Evolutionary conservation across 441 rosid species (phyloP), one percentile per base, ranked within the genome.

Genomic region (Mallotus japonicus): DNA sequence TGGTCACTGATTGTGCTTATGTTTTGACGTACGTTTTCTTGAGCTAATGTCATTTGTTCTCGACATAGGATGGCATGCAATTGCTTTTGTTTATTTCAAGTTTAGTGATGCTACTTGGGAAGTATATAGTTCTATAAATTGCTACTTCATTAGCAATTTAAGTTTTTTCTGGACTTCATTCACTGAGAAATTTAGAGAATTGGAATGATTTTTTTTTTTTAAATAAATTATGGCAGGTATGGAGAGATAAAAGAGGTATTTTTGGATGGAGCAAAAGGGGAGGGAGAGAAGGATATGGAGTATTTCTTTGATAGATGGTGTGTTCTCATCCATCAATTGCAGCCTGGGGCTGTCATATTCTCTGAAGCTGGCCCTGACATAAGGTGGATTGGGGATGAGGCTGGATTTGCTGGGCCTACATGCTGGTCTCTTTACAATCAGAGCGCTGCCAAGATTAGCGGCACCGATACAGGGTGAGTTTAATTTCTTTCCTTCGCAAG

Each of bases 351-450:
- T 13, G 89, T 83, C 56, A 92, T 95, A 28, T 95, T 95, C 78
- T 91, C 97, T 0, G 97, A 95, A 70, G 94, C 91, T 3, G 99
- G 99, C 70, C 99, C 97, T 14, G 96, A 91, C 66, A 79, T 82
- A 56, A 76, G 99, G 78, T 95, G 93, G 94, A 56, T 92, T 32
- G 97, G 99, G 2, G 90, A 94, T 32, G 97, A 95, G 88, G 79
- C 79, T 66, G 99, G 97, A 3, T 32, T 76, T 3, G 91, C 97
- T 6, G 86, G 86, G 5, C 75, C 89, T 10, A 89, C 93, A 59
- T 87, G 94, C 85, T 95, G 99, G 97, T 95, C 99, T 47, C 86
- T 87, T 70, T 89, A 88, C 86, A 91, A 95, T 77, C 74, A 84
- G 24, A 90, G 90, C 60, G 69, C 79, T 65, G 96, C 83, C 3